Evolutionary conservation across 148 eudicot species (phyloP).

Genomic region (Vaccinium darrowii): DNA sequence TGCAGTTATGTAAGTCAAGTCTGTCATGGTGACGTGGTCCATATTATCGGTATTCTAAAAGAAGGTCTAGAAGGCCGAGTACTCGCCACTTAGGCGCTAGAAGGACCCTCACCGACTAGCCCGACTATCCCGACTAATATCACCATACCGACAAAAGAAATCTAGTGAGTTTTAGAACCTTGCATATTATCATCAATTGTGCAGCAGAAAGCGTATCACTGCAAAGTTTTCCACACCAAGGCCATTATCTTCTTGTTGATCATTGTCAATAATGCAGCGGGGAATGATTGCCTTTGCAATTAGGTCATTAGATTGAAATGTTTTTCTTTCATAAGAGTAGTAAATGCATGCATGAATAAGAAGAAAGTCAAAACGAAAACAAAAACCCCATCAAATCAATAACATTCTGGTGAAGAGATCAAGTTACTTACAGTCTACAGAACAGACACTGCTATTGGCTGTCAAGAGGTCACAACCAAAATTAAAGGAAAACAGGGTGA

Average conservation of each 20-base stretch:
- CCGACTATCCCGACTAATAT: no score
- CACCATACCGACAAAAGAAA: no score
- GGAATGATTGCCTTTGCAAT: background rate
- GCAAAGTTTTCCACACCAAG: no score
- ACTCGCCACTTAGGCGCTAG: no score
- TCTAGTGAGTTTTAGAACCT: no score
- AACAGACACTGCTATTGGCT: background rate
- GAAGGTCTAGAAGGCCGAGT: no score
- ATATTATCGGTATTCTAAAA: no score
- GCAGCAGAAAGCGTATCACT: no score
- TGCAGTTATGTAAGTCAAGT: no score
- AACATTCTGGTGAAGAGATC: background rate
- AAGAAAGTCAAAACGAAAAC: background rate
- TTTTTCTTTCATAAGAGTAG: background rate
- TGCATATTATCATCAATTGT: no score
- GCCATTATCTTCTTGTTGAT: background rate
- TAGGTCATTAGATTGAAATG: background rate
- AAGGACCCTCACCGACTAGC: no score
- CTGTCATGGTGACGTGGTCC: no score
- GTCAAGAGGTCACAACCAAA: constrained; percentile 1
- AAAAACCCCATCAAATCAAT: background rate
- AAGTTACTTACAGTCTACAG: background rate
- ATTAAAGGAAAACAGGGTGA: background rate
- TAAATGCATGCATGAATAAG: background rate
- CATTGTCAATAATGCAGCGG: background rate